Evolutionary conservation across 176 grass and related monocot genomes (phyloP).

Genomic region (Pontederia crassipes): DNA sequence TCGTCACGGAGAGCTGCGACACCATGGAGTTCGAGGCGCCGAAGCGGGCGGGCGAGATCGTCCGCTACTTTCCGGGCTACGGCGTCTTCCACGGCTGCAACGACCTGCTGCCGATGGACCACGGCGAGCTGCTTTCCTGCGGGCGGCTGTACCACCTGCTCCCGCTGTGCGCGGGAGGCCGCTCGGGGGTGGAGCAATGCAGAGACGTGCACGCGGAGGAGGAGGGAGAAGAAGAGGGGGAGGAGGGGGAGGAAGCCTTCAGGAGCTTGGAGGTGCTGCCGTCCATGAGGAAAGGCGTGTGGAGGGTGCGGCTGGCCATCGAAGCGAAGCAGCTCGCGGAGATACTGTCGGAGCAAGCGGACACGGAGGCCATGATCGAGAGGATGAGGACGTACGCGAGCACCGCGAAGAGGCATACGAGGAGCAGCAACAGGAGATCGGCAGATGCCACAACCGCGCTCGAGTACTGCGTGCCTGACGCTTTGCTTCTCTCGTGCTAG

Average conservation of each 20-base stretch:
- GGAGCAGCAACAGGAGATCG: not conserved
- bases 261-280: conserved; percentile 3
- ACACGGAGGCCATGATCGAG: conserved; percentile 12
- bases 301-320: conserved; percentile 12
- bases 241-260: not conserved
- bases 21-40: not conserved
- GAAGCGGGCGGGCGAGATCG: not conserved
- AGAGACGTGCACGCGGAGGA: not conserved
- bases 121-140: too few relatives aligned
- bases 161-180: too few relatives aligned
- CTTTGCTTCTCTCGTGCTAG: too few relatives aligned
- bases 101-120: too few relatives aligned
- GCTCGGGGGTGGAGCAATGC: too few relatives aligned
- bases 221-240: not conserved
- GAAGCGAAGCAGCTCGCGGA: conserved; percentile 4
- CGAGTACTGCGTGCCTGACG: too few relatives aligned
- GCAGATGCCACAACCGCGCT: not conserved
- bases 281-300: conserved; percentile 5
- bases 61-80: too few relatives aligned
- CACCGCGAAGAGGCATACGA: not conserved
- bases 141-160: too few relatives aligned
- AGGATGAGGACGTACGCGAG: conserved; percentile 8
- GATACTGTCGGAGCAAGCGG: conserved; percentile 5
- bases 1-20: not conserved
- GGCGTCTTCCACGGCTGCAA: too few relatives aligned